Percentiles rank a stretch among this genome's conserved stretches.
These are phyloP conservation scores for Marasmius tenuissimus DNA, from an alignment of 1,284 basidiomycete species.

Conservation along the genomic window DNA sequence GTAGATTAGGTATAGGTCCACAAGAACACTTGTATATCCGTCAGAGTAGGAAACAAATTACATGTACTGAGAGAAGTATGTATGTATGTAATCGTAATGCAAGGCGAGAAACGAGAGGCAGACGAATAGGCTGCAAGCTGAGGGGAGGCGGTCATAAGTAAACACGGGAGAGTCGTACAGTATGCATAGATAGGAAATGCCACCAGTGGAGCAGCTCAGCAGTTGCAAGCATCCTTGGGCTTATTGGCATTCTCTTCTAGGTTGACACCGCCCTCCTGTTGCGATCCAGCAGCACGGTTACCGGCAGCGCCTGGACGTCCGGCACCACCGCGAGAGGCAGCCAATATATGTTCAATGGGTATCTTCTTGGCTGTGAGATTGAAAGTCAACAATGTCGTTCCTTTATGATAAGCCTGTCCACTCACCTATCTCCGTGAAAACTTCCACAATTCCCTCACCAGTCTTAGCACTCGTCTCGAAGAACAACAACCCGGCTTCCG, in stretches of 20 bases:
- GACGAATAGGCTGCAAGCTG: slow-evolving; percentile 1
- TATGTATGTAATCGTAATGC: slow-evolving; percentile 2
- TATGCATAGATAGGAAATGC: slow-evolving; percentile 16
- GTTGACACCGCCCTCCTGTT: slow-evolving; percentile 64
- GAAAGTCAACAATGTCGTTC: neutral
- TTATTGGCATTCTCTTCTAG: slow-evolving; percentile 70
- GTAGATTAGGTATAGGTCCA: slow-evolving; percentile 37
- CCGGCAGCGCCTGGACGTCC: slow-evolving; percentile 62
- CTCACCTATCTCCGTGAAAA: slow-evolving; percentile 96
- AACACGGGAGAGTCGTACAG: slow-evolving; percentile 2
- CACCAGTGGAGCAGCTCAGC: slow-evolving; percentile 37
- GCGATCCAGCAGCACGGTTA: slow-evolving; percentile 49
- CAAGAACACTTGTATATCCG: neutral
- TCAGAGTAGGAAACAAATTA: slow-evolving; percentile 8
- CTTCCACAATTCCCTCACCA: slow-evolving; percentile 93
- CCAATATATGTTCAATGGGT: slow-evolving; percentile 89
- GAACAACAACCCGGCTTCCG: slow-evolving; percentile 91
- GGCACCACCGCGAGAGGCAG: slow-evolving; percentile 66
- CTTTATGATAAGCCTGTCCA: slow-evolving; percentile 1
- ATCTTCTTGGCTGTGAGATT: slow-evolving; percentile 83
- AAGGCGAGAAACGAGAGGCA: neutral
- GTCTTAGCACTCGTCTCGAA: slow-evolving; percentile 99
- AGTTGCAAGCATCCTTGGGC: slow-evolving; percentile 80
- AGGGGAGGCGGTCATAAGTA: slow-evolving; percentile 1
- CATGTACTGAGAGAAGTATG: slow-evolving; percentile 11